These are phyloP conservation scores for Suillus ampliporus DNA, from an alignment of 768 basidiomycete genomes.

Conservation along the genomic window DNA sequence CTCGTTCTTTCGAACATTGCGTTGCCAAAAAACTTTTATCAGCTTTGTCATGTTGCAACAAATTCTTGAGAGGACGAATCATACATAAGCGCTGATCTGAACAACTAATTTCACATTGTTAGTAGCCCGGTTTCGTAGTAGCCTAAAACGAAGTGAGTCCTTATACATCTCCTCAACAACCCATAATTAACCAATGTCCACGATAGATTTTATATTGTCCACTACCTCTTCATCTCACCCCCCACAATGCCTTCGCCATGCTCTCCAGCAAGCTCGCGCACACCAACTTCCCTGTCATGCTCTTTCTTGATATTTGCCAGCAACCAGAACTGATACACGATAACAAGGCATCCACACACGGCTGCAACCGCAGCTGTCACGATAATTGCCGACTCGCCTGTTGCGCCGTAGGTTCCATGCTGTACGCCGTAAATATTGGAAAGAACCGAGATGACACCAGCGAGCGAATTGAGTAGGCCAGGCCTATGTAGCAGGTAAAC, in stretches of 20 bases:
- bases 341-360: conserved; percentile 47
- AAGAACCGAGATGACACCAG: conserved; percentile 61
- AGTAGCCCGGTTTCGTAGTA: not conserved
- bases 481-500: conserved; percentile 43
- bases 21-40: too few relatives aligned
- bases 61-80: not conserved
- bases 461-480: conserved; percentile 59
- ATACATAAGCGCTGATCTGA: not conserved
- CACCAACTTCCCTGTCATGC: conserved; percentile 49
- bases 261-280: conserved; percentile 46
- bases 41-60: too few relatives aligned
- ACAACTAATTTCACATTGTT: too few relatives aligned
- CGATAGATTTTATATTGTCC: not conserved
- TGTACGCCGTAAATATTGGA: conserved; percentile 57
- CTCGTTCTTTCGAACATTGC: not conserved
- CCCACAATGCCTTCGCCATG: conserved; percentile 49
- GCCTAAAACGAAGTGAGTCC: conserved; percentile 2
- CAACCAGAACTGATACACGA: conserved; percentile 52
- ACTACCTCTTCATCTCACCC: conserved; percentile 12
- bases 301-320: conserved; percentile 47
- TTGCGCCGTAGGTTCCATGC: conserved; percentile 47
- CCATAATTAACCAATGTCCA: conserved; percentile 3
- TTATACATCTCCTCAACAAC: not conserved
- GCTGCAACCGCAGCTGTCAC: conserved; percentile 48
- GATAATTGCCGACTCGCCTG: conserved; percentile 52